Evolutionary conservation across 1,284 basidiomycete genomes (phyloP), one percentile per base, ranked within the genome.

Genomic region (Mycosarcoma mackinlayi): DNA sequence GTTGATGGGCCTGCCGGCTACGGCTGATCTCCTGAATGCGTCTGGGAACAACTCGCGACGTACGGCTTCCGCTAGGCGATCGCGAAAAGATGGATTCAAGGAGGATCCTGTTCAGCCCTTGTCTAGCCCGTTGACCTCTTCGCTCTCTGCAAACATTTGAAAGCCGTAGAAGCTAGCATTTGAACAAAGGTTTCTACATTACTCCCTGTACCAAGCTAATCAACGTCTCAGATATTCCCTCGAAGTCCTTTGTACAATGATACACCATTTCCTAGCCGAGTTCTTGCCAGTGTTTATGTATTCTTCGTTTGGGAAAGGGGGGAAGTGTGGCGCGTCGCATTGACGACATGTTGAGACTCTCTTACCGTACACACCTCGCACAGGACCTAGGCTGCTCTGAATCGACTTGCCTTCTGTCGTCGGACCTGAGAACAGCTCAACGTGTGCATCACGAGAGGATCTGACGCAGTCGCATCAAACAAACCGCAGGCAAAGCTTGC

Each of bases 1-100:
- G 39, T 57, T 70, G 3, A 51, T 70, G 6, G 67, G 61, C 3
- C 31, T 70, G 38, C 67, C 61, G 27, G 31, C 53, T 24, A 28
- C 59, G 8, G 31, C 51, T 13, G 48, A 47, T 11, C 13, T 34
- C 21, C 27, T n/a, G 35, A 13, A 18, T 4, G 10, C 38, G 11
- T 44, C 30, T 13, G 44, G 48, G 13, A 54, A 19, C 9, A 54
- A 51, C 30, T 23, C 45, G 21, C 46, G 62, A 24, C 45, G 42
- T n/a, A 24, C 8, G 18, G 4, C 31, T 7, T 19, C 8, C 1
- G 19, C 24, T 38, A 34, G 59, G 27, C 44, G 60, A 18, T 18
- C 41, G 18, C 39, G 50, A 18, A 66, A 59, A 52, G 56, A 59
- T 28, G 51, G 51, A n/a, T 18, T 4, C 19, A 42, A 42, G 42